Conservation (phyloP, 306 rosid species). For the Dryas drummondii region DNA sequence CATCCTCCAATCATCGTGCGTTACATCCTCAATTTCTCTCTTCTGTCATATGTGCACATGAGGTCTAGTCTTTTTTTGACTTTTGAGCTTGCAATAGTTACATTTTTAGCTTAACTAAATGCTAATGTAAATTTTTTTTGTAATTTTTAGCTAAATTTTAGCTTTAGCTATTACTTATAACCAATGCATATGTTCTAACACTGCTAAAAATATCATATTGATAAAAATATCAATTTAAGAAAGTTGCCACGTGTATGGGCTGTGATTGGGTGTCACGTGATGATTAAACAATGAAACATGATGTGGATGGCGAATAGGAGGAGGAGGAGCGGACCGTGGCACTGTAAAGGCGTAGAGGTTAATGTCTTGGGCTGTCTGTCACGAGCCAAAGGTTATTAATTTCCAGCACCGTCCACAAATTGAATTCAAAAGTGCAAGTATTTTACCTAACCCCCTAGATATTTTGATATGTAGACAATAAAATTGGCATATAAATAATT, state of each 20-base stretch:
- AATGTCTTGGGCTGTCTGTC: slow-evolving; percentile 11
- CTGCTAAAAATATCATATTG: background rate
- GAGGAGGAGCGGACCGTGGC: slow-evolving; percentile 7
- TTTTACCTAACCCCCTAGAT: slow-evolving; percentile 4
- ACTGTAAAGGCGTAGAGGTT: background rate
- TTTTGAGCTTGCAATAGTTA: no score
- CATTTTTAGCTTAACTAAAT: no score
- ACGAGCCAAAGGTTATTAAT: slow-evolving; percentile 2
- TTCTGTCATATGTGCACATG: no score
- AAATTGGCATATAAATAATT: background rate
- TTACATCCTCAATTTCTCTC: no score
- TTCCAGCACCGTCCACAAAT: background rate
- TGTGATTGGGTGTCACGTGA: slow-evolving; percentile 4
- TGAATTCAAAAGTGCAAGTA: background rate
- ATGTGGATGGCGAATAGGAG: background rate
- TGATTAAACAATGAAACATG: background rate
- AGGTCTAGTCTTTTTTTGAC: no score
- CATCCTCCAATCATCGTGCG: no score
- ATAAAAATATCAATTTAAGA: background rate
- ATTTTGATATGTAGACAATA: background rate
- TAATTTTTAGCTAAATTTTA: no score
- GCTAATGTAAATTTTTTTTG: no score
- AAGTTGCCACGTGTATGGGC: background rate
- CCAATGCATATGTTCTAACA: no score
- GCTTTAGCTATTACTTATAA: no score